Conservation (phyloP, 371 early-diverging fungal genomes). For the Mortierella sp. region DNA sequence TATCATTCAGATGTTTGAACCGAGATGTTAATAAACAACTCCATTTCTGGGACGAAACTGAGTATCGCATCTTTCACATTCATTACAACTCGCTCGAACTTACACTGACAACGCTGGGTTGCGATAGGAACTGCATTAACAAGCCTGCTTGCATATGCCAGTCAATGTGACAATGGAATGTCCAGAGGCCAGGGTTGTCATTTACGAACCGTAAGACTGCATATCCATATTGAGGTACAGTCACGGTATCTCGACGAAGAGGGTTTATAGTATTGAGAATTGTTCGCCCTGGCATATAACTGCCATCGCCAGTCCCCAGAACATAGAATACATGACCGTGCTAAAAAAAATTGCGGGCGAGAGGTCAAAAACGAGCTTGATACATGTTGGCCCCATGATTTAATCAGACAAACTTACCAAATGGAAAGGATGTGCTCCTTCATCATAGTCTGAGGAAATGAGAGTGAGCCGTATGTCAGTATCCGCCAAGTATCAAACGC, state of each 20-base stretch:
- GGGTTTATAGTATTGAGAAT: constrained; percentile 61
- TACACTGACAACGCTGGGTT: constrained; percentile 20
- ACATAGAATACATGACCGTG: constrained; percentile 75
- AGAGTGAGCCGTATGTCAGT: neutral
- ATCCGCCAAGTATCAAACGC: neutral
- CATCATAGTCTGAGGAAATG: constrained; percentile 7
- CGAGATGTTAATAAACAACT: too few relatives aligned
- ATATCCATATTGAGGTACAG: constrained; percentile 66
- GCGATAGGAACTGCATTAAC: constrained; percentile 34
- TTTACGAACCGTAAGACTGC: constrained; percentile 75
- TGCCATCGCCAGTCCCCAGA: constrained; percentile 66
- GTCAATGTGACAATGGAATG: constrained; percentile 84
- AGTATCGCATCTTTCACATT: too few relatives aligned
- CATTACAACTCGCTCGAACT: neutral
- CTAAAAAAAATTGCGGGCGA: neutral
- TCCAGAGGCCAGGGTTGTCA: constrained; percentile 84
- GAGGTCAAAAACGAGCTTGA: neutral
- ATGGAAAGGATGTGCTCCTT: constrained; percentile 60
- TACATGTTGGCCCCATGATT: too few relatives aligned
- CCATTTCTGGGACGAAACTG: too few relatives aligned
- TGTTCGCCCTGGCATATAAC: constrained; percentile 36
- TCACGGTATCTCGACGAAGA: constrained; percentile 73
- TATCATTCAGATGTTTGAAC: neutral
- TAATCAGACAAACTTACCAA: constrained; percentile 34
- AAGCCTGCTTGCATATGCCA: constrained; percentile 80